phyloP scores from a whole-genome alignment of 2,329 filamentous ascomycete species.

The Penicillium crustosum region DNA sequence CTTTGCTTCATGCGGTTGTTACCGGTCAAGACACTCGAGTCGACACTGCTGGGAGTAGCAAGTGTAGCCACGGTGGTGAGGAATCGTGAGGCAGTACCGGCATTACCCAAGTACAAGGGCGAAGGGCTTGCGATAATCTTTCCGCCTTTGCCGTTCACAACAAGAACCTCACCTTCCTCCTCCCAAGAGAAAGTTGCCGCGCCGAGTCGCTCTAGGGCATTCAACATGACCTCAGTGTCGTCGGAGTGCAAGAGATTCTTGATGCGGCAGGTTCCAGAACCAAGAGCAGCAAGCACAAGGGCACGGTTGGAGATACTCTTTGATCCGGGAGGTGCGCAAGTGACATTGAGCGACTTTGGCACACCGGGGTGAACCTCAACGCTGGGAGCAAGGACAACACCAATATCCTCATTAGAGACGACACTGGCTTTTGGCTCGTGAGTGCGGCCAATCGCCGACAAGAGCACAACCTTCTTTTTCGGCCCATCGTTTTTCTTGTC shows the following conservation, averaged over 20 bases:
- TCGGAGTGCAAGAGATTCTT: slow-evolving; percentile 94
- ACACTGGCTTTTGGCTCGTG: slow-evolving; percentile 84
- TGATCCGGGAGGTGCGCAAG: slow-evolving; percentile 86
- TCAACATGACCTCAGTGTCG: slow-evolving; percentile 95
- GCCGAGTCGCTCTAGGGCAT: slow-evolving; percentile 78
- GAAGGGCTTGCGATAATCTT: slow-evolving; percentile 71
- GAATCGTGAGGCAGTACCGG: slow-evolving; percentile 93
- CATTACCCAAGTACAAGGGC: slow-evolving; percentile 90
- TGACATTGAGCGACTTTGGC: slow-evolving; percentile 63
- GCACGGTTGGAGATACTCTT: slow-evolving; percentile 98
- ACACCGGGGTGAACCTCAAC: slow-evolving; percentile 73
- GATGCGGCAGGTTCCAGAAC: slow-evolving; percentile 79
- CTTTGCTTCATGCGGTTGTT: slow-evolving; percentile 96
- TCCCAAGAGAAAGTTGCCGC: slow-evolving; percentile 93
- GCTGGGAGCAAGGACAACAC: slow-evolving; percentile 77
- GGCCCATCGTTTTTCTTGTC: slow-evolving; percentile 98
- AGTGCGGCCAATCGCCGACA: slow-evolving; percentile 86
- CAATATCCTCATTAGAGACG: slow-evolving; percentile 82
- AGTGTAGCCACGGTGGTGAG: slow-evolving; percentile 87
- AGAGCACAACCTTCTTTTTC: slow-evolving; percentile 92
- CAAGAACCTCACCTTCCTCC: slow-evolving; percentile 85
- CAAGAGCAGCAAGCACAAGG: slow-evolving; percentile 87
- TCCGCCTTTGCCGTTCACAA: slow-evolving; percentile 89
- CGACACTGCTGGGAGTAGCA: slow-evolving; percentile 63
- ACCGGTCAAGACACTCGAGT: slow-evolving; percentile 79